Evolutionary conservation across 768 basidiomycete species (phyloP), one percentile per base, ranked within the genome.

Genomic region (Termitomyces heimii): DNA sequence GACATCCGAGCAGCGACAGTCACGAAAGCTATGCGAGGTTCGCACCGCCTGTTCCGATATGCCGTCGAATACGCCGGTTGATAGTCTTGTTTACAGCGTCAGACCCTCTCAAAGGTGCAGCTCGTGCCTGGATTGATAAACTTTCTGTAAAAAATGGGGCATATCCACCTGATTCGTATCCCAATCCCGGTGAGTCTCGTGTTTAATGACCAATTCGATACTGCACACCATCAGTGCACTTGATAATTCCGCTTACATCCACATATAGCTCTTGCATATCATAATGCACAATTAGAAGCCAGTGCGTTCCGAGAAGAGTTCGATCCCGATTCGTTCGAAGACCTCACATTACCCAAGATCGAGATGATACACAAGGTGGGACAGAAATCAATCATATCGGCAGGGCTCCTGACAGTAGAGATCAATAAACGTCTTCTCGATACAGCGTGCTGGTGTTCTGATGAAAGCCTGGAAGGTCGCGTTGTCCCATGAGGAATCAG

Each of bases 301-400:
- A 86, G 84, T 54, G 97, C 97, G 0, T 95, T 98, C 72, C 85
- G 90, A 52, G 92, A 97, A 66, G 84, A 94, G 57, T 97, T 87
- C 61, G 85, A 96, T 67, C 75, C 80, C 1, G 82, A 84, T 55
- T 72, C 82, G 0, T 92, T 92, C 59, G 86, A 90, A 60, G 96
- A 99, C 70, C 72, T 86, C 62, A 94, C 95, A 0, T 68, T 80
- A 57, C 95, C 95, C 4, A 86, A 89, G 63, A 73, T 83, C 47
- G 82, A 85, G 56, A 78, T 81, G 67, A 93, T 98, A 55, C 88
- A 92, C 65, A 84, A 89, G 78, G 92, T 91, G 57, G 52, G 37
- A 55, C 39, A 42, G 32, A 35, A 57, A 26, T 49, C 56, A 53
- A 77, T 75, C 68, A 28, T 73, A 24, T 77, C 52, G 78, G 77